phyloP scores from a whole-genome alignment of 148 eudicot species.

The Heliamphora exappendiculata region DNA sequence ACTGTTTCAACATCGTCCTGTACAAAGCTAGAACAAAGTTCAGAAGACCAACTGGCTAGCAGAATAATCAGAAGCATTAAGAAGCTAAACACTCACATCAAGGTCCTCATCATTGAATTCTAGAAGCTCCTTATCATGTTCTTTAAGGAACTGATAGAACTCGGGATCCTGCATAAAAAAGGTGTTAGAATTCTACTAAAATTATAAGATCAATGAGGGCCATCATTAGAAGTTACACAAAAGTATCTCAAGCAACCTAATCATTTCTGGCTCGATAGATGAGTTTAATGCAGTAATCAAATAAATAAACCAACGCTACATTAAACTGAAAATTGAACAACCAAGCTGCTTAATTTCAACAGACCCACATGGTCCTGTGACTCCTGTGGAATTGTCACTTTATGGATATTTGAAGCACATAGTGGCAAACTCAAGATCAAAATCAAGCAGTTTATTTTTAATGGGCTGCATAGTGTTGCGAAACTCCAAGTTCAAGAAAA shows the following conservation, averaged over 20 bases:
- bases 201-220: not conserved
- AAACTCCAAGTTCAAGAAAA: not conserved
- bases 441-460: not conserved
- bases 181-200: conserved; percentile 2
- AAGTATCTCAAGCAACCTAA: not conserved
- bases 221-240: not conserved
- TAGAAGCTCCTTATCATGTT: conserved; percentile 75
- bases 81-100: conserved; percentile 52
- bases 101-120: conserved; percentile 70
- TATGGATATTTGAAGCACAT: not conserved
- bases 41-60: conserved; percentile 16
- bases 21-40: conserved; percentile 13
- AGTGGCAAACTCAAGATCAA: not conserved
- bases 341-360: not conserved
- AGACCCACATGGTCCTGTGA: not conserved
- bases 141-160: conserved; percentile 71
- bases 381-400: not conserved
- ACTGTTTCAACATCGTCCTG: conserved; percentile 42
- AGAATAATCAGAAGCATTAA: not conserved
- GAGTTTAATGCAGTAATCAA: not conserved
- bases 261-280: not conserved
- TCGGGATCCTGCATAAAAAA: conserved; percentile 72
- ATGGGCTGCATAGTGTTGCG: not conserved
- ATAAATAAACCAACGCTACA: not conserved
- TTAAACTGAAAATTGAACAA: not conserved